Percentiles rank a stretch among this genome's conserved stretches.
phyloP scores from a whole-genome alignment of 305 asterid species.

The Solanum chacoense region DNA sequence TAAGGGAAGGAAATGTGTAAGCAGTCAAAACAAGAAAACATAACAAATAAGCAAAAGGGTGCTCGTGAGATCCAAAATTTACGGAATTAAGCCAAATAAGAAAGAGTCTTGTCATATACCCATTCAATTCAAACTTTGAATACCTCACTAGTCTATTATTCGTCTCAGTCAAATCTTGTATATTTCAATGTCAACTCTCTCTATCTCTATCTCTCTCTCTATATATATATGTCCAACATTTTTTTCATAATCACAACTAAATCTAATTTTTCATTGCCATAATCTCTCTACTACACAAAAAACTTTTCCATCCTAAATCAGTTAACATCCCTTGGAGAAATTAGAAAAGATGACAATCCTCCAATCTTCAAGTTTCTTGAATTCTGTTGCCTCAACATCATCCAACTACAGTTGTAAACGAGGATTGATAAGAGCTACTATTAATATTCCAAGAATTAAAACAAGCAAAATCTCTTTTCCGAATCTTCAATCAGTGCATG shows the following conservation, averaged over 20 bases:
- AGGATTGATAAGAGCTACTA: not conserved
- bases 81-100: not conserved
- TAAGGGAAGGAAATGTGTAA: not conserved
- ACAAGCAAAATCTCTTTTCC: constrained; percentile 1
- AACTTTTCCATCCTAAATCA: not conserved
- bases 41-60: not conserved
- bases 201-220: not conserved
- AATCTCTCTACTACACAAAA: not conserved
- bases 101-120: not conserved
- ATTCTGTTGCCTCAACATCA: not conserved
- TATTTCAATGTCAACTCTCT: not conserved
- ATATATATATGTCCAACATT: not conserved
- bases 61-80: not conserved
- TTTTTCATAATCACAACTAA: not conserved
- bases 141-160: not conserved
- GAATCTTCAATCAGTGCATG: not conserved
- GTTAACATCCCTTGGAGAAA: not conserved
- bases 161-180: not conserved
- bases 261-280: not conserved
- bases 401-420: not conserved
- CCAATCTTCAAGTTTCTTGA: constrained; percentile 5
- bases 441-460: constrained; percentile 8
- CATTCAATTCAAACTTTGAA: constrained; percentile 1
- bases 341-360: not conserved
- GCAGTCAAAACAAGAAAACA: not conserved